Evolutionary conservation across 495 filamentous ascomycete species (phyloP), one percentile per base, ranked within the genome.

Genomic region (Neurospora tetraspora): DNA sequence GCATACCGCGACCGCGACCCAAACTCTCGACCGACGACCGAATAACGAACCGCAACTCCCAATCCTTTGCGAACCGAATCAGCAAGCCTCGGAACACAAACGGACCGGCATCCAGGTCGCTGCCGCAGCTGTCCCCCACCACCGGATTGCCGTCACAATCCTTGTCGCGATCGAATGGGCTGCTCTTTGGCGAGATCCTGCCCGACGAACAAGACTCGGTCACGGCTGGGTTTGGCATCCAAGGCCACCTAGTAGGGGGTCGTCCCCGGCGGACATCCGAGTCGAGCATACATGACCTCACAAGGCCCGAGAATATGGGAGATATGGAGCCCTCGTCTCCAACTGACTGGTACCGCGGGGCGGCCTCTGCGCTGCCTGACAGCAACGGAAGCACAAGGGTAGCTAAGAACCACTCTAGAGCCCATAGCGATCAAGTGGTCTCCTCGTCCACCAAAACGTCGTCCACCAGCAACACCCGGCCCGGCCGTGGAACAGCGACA

Each of bases 151-250:
- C 53, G 5, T 65, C 18, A 27, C 45, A 53, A 27, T 23, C 45
- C 1, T 69, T 75, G 69, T 72, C 75, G 39, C 76, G 75, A 53
- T 61, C 79, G 36, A 77, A 76, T 59, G 77, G 77, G 27, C 82
- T 87, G 38, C 78, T 88, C 1, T 88, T 88, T 76, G 86, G 86
- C 39, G 86, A 88, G 74, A 83, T 87, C 72, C 75, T 82, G 7
- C 83, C 83, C 37, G 79, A 81, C 27, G 81, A 83, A 71, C 80
- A 78, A 69, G 79, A 82, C 76, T 74, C 79, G 7, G 75, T 76
- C 39, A 76, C 82, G 34, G 81, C 81, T 37, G 86, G 85, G 1
- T 86, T 85, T 75, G 86, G 86, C 34, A 88, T 88, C 69, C 80
- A 84, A 70, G 53, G 5, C 45, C 45, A 23, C 45, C 45, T 34